Evolutionary conservation across 306 rosid species (phyloP), one percentile per base, ranked within the genome.

Genomic region (Luffa aegyptiaca): DNA sequence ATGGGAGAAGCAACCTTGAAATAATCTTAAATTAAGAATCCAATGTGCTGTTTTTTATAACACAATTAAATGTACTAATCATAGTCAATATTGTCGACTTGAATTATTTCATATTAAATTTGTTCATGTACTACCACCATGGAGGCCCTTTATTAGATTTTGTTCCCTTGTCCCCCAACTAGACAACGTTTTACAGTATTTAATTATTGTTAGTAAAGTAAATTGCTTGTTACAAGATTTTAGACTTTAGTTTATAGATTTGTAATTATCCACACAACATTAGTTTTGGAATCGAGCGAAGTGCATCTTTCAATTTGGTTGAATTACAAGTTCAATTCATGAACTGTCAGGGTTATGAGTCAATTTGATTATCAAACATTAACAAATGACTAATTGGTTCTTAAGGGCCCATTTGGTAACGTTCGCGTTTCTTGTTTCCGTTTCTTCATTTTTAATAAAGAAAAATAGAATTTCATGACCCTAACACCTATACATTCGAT

Each of bases 11-110:
- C 26, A 36, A 64, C 71, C 2, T 64, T 35, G 46, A 64, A 64
- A 35, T 64, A 64, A 64, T 53, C 58, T 4, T 64, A 17, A 62
- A 65, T 7, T 65, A 65, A 35, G 5, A 65, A 36, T 1, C 48
- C 31, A 41, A 8, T 3, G 8, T 39, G 33, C 8, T 18, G 31
- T 9, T 13, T 64, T 3, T 8, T 17, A 44, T 41, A 42, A 68
- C 9, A 8, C 41, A n/a, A 3, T 68, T 41, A 68, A 41, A 37
- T 18, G 10, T 52, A 37, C 17, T n/a, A 68, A 41, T 18, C 33
- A 41, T n/a, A n/a, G 75, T 68, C 75, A 68, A 68, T n/a, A 68
- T 41, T 41, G 74, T 41, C 74, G 74, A 68, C 74, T 68, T 39
- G 31, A 41, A 68, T 68, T 45, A 68, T 17, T 65, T 68, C 7